Base-by-base conservation (phyloP, 495 filamentous ascomycete species). In the Penicillium canariense region DNA sequence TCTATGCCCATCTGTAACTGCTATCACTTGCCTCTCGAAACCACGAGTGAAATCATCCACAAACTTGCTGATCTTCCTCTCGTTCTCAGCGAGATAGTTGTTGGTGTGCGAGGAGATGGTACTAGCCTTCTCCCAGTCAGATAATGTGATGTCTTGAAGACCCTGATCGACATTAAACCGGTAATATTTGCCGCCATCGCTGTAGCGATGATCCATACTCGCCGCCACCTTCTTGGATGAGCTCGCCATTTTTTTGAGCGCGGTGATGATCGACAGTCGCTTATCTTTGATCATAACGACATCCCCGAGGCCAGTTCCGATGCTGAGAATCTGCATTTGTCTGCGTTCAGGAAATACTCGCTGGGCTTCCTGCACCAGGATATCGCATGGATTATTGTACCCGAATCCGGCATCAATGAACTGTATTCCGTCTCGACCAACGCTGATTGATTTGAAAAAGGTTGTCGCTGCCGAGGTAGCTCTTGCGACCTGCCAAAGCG, bases 381-480 rank as follows among this genome's bases (percentile, higher is more conserved):
- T 58, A 8, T 49, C 26, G 17, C 59, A 65, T 12, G 68, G 69
- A 48, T 72, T 72, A 28, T 72, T 72, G 12, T 64, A 58, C 2
- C 63, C 60, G 10, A 66, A 61, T 1, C 60, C 63, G 4, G 63
- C 63, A 44, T 68, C 65, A 23, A 65, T 25, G 23, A 59, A 68
- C 48, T 58, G 48, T 9, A 35, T 50, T 6, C 31, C 39, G 7
- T 52, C 17, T 2, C 43, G 48, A n/a, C 65, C 56, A n/a, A 61
- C 58, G n/a, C 28, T 51, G 23, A 65, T 54, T 0, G 68, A 53
- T 34, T 77, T 67, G 61, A 82, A 81, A 57, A 76, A 81, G 30
- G 76, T 71, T 0, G 79, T 76, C 3, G 79, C 79, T 0, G 79
- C 79, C 5, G 73, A 78, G 3, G 79, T 81, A 2, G 79, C 79